Evolutionary conservation across 108 stramenopile genomes (phyloP).

Genomic region (Cyclotella cryptica): DNA sequence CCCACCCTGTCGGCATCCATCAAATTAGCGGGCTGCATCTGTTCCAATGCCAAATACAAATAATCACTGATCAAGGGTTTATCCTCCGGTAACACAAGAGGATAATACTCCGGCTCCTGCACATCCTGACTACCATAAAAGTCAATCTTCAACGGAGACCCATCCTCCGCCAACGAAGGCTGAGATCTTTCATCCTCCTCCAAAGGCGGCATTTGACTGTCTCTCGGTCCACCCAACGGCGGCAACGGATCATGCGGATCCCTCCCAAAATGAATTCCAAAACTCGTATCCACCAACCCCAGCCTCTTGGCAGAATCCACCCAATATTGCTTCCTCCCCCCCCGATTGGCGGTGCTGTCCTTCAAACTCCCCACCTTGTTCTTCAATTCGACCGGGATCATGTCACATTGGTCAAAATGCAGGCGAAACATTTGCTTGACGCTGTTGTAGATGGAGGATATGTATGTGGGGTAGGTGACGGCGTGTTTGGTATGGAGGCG

Average conservation of each 20-base stretch:
- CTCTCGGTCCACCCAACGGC: constrained; percentile 57
- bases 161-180: constrained; percentile 3
- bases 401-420: constrained; percentile 78
- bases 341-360: constrained; percentile 69
- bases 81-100: constrained; percentile 73
- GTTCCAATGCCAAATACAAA: constrained; percentile 82
- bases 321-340: constrained; percentile 92
- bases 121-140: constrained; percentile 29
- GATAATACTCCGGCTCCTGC: constrained; percentile 54
- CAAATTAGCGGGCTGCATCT: constrained; percentile 80
- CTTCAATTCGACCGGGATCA: constrained; percentile 70
- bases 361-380: constrained; percentile 67
- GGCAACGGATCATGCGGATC: constrained; percentile 80
- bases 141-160: constrained; percentile 17
- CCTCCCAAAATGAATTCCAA: constrained; percentile 83
- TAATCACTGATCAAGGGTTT: constrained; percentile 77
- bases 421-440: constrained; percentile 89
- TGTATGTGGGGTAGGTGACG: constrained; percentile 77
- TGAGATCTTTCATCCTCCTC: constrained; percentile 36
- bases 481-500: constrained; percentile 76
- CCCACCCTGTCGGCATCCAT: constrained; percentile 54
- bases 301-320: constrained; percentile 84
- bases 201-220: neutral
- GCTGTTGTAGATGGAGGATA: constrained; percentile 86
- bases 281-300: constrained; percentile 79